Evolutionary conservation across 1,139 yeast species (phyloP), one percentile per base, ranked within the genome.

Genomic region (Eremothecium cymbalariae): DNA sequence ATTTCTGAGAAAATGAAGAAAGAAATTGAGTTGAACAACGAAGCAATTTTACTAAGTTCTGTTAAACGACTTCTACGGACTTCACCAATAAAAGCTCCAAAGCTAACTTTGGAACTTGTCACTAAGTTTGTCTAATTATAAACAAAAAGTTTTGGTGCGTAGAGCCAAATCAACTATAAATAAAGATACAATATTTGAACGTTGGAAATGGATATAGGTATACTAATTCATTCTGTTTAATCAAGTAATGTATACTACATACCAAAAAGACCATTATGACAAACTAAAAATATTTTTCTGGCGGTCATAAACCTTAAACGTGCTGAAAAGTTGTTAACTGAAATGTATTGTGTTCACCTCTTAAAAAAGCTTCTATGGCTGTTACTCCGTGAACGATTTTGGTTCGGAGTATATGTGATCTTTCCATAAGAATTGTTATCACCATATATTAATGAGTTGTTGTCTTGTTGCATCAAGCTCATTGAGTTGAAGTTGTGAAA

Each of bases 401-500:
- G 48, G 38, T 58, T 58, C 2, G 77, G 69, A 2, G 84, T 74
- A 48, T 80, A 81, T 2, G 81, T 72, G 11, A 81, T 74, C 46
- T 77, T 78, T 3, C 85, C 79, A 48, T 73, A 74, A 7, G 74
- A 60, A 20, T 70, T 69, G 21, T 66, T 69, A 22, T 74, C 77
- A 14, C 71, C 72, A 45, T 67, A 72, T 2, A 64, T 52, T 51
- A 70, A 62, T 1, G 72, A 60, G 34, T 65, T 63, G 26, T 62
- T 65, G 32, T 74, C 80, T 38, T 72, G 81, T 55, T 86, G 90
- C 50, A 85, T 85, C 50, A 90, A 65, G 3, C 95, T 84, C 48
- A 90, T 85, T 0, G 96, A 86, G 51, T 80, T 84, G 63, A 90
- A 90, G 50, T 77, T 77, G 36, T 76, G 80, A 60, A 90, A 90